Percentiles rank a stretch among this genome's conserved stretches.
Evolutionary conservation across 176 grass and related monocot genomes (phyloP).

Genomic region (Luzula sylvatica): DNA sequence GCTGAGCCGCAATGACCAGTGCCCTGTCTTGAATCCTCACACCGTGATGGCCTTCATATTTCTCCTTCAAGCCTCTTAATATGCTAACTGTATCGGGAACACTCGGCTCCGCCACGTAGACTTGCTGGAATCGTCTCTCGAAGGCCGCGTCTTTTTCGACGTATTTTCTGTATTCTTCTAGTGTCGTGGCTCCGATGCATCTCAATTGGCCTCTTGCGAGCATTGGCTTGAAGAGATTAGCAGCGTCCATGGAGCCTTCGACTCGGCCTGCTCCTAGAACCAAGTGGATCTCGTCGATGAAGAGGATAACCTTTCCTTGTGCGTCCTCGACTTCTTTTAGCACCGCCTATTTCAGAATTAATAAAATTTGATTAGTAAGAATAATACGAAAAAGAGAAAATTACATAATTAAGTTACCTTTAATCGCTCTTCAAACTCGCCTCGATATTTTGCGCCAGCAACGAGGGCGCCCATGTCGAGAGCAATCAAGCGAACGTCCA

Average conservation of each 20-base stretch:
- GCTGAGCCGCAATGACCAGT: slow-evolving; percentile 59
- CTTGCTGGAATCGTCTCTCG: slow-evolving; percentile 77
- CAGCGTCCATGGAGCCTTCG: slow-evolving; percentile 76
- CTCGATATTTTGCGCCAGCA: slow-evolving; percentile 70
- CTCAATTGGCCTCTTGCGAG: slow-evolving; percentile 68
- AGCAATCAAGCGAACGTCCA: slow-evolving; percentile 59
- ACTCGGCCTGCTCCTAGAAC: slow-evolving; percentile 64
- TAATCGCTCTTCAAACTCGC: slow-evolving; percentile 76
- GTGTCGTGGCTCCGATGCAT: slow-evolving; percentile 74
- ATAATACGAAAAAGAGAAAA: too few relatives aligned
- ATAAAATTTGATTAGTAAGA: too few relatives aligned
- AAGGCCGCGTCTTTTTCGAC: slow-evolving; percentile 83
- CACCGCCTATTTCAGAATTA: slow-evolving; percentile 11
- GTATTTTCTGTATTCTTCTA: slow-evolving; percentile 78
- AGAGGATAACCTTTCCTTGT: slow-evolving; percentile 63
- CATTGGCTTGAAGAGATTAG: slow-evolving; percentile 82
- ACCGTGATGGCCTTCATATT: slow-evolving; percentile 73
- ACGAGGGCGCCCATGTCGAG: slow-evolving; percentile 82
- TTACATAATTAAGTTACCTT: slow-evolving; percentile 12
- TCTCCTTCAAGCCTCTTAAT: slow-evolving; percentile 64
- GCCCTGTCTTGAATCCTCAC: slow-evolving; percentile 63
- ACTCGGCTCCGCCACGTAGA: slow-evolving; percentile 66
- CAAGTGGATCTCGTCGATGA: slow-evolving; percentile 88
- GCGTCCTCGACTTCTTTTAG: slow-evolving; percentile 77
- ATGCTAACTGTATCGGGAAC: slow-evolving; percentile 60